Base-by-base conservation (phyloP, 1,284 basidiomycete genomes). In the Trichosporon ovoides region DNA sequence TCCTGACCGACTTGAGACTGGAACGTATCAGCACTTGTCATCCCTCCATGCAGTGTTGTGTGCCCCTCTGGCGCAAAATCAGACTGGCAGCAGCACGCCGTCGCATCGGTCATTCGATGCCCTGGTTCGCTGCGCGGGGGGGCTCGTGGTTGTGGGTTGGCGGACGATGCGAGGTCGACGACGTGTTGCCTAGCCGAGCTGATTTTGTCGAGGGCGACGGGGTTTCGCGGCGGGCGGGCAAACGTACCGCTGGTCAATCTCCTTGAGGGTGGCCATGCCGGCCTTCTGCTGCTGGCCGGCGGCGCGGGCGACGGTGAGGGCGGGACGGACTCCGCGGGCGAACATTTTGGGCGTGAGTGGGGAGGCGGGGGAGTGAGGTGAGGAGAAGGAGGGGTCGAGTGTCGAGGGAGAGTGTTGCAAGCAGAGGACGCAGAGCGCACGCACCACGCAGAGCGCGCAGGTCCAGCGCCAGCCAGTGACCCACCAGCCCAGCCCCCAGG, bases 221-320 rank as follows among this genome's bases (percentile, higher is more conserved):
- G 3, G 28, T 33, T 34, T 16, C 19, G 37, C 24, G 31, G 19
- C 28, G 40, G n/a, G n/a, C n/a, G n/a, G n/a, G n/a, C n/a, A n/a
- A n/a, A 76, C 77, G 60, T 66, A 77, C 74, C 95, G 88, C 78
- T 90, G 80, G 82, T 98, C 96, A 73, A 98, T 89, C 81, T 98
- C 95, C 74, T 93, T 88, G 68, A 98, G 87, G 60, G 95, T 97
- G 52, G 93, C 94, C 90, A 94, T 93, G 78, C 92, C 91, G 67
- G 84, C 68, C 84, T 83, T 82, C 77, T 84, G 79, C 69, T 81
- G 81, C 60, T 80, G 75, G 77, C 84, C 82, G 58, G 80, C 74
- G 55, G 81, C 81, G 56, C 72, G 71, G 59, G 71, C 74, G 63
- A 70, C 70, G 61, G 67, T 83, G 79, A 79, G 85, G 83, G 74